Conservation (phyloP, 176 grass and related monocot species). For the Tillandsia fasciculata region DNA sequence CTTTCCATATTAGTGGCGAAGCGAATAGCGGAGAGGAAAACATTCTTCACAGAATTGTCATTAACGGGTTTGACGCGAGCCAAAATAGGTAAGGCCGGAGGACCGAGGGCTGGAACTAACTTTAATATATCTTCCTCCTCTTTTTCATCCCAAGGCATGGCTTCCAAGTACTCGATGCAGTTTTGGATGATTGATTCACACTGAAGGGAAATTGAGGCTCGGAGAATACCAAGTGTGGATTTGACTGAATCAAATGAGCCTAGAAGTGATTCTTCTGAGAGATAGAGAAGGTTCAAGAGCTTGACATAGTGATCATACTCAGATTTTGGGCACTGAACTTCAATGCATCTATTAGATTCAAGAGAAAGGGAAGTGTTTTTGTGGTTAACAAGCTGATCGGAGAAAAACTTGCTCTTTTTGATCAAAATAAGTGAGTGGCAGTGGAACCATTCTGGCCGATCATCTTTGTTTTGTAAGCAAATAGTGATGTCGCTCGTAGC, state of each 20-base stretch:
- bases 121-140: slow-evolving; percentile 85
- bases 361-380: background rate
- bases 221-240: slow-evolving; percentile 52
- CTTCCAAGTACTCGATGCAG: slow-evolving; percentile 76
- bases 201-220: slow-evolving; percentile 44
- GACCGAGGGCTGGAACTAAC: slow-evolving; percentile 40
- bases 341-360: slow-evolving; percentile 32
- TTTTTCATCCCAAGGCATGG: slow-evolving; percentile 72
- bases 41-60: slow-evolving; percentile 48
- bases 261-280: slow-evolving; percentile 43
- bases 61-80: slow-evolving; percentile 56
- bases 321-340: slow-evolving; percentile 41
- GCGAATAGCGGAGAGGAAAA: slow-evolving; percentile 69
- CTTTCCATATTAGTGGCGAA: slow-evolving; percentile 47
- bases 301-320: slow-evolving; percentile 73
- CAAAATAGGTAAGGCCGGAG: slow-evolving; percentile 40
- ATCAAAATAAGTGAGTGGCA: slow-evolving; percentile 64
- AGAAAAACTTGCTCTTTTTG: slow-evolving; percentile 54
- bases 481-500: slow-evolving; percentile 57
- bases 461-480: slow-evolving; percentile 36
- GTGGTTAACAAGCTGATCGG: slow-evolving; percentile 29
- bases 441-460: slow-evolving; percentile 42
- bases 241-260: slow-evolving; percentile 84
- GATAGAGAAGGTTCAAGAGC: slow-evolving; percentile 52
- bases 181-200: slow-evolving; percentile 40